A percentile compares a stretch with the other conserved stretches of the same genome.
Conservation (phyloP, 164 flowering plant species). For the Aristolochia californica region DNA sequence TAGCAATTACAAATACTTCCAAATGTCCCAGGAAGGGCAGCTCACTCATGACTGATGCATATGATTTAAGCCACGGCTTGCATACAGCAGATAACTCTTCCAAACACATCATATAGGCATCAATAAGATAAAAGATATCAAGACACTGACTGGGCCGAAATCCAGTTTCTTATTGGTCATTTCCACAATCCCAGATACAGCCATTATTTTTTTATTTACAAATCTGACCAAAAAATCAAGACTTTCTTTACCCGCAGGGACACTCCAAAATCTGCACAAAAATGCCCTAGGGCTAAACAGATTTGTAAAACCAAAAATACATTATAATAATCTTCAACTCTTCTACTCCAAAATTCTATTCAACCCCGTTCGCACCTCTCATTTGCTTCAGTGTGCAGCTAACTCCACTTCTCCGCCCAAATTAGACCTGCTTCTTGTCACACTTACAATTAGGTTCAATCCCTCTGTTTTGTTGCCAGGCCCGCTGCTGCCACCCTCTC, state of each 20-base stretch:
- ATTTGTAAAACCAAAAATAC: constrained; percentile 4
- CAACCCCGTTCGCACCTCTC: background rate
- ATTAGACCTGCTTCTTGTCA: constrained; percentile 14
- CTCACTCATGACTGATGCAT: too few relatives aligned
- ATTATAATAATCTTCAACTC: background rate
- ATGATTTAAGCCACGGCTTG: too few relatives aligned
- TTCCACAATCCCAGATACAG: constrained; percentile 15
- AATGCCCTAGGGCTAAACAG: constrained; percentile 11
- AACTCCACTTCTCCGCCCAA: constrained; percentile 13
- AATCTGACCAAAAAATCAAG: constrained; percentile 7
- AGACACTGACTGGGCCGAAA: background rate
- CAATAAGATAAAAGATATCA: too few relatives aligned
- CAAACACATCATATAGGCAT: too few relatives aligned
- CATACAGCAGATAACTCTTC: too few relatives aligned
- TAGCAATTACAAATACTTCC: too few relatives aligned
- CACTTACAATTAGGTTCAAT: constrained; percentile 7
- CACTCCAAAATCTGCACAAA: constrained; percentile 23
- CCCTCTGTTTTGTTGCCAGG: constrained; percentile 5
- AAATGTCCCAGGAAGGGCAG: too few relatives aligned
- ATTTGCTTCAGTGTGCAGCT: constrained; percentile 7
- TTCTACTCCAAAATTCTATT: background rate
- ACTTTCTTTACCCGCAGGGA: constrained; percentile 10
- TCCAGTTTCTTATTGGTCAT: constrained; percentile 19
- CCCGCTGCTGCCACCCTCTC: constrained; percentile 16
- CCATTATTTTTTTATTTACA: constrained; percentile 16